Evolutionary conservation across 2,329 filamentous ascomycete species (phyloP), one percentile per base, ranked within the genome.

Genomic region (Stagonosporopsis tanaceti): DNA sequence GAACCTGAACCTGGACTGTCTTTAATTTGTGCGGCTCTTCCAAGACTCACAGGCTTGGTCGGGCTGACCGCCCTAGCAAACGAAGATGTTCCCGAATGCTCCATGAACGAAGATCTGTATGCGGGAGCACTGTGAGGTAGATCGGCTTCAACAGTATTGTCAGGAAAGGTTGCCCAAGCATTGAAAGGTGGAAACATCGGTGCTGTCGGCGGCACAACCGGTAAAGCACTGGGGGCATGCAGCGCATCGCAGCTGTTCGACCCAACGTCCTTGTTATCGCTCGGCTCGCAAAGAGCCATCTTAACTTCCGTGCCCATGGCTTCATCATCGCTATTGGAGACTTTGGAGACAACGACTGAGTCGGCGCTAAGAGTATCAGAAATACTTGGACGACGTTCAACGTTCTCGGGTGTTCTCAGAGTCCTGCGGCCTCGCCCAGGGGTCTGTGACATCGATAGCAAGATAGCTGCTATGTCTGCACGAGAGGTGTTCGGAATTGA

Each of bases 321-420:
- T 14, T 52, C 53, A 8, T 57, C 47, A 15, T 47, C 53, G n/a
- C 53, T 51, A 35, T 51, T 47, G 15, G 53, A 57, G 14, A 39
- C 30, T 7, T 51, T 44, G 30, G n/a, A 1, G 8, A 30, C 30
- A 12, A 8, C 7, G 12, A n/a, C 15, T 4, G 32, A 47, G 6
- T 39, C 9, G 2, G 51, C 14, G 6, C 17, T 14, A n/a, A 28
- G 24, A 37, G 50, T 35, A 6, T 20, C n/a, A 32, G 20, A 15
- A 7, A 6, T 27, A 27, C 25, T 37, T 3, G 25, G 30, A 6
- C 5, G 30, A 6, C 12, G 48, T 20, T 14, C 12, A 8, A 30
- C 6, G 24, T 20, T 41, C 24, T n/a, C 9, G 6, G 35, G 9
- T 12, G 11, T 22, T 17, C 9, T 3, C 15, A 15, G 7, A 24